A percentile compares a stretch with the other conserved stretches of the same genome.
Conservation (phyloP, 148 eudicot genomes). For the Hydrangea macrophylla region DNA sequence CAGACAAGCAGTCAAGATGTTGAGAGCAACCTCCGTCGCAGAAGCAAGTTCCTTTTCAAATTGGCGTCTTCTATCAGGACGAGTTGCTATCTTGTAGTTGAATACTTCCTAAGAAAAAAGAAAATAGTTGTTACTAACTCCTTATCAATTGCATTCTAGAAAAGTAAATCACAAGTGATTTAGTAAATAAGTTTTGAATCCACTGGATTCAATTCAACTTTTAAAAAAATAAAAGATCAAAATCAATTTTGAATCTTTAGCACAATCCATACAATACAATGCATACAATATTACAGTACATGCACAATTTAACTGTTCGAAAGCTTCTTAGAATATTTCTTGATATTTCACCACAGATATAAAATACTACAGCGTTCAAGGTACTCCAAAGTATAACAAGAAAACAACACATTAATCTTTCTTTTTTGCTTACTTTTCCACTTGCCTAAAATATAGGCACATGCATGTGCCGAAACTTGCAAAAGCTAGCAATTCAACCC, state of each 20-base stretch:
- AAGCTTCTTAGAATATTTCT: background rate
- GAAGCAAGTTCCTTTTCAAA: constrained; percentile 89
- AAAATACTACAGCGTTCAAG: background rate
- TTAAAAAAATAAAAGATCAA: no score
- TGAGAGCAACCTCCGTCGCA: constrained; percentile 70
- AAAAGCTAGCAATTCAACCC: no score
- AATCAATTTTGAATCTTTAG: background rate
- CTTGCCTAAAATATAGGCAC: no score
- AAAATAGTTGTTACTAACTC: constrained; percentile 3
- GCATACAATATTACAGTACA: background rate
- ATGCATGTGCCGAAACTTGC: no score
- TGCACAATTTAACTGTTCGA: background rate
- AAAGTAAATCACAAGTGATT: no score
- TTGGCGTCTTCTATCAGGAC: constrained; percentile 92
- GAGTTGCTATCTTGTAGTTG: constrained; percentile 91
- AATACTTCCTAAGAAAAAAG: constrained; percentile 62
- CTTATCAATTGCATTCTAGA: no score
- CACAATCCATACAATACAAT: background rate
- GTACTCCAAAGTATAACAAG: background rate
- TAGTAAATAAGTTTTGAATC: no score
- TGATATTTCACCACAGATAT: no score
- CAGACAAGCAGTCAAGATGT: constrained; percentile 80
- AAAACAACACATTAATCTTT: no score
- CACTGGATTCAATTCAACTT: no score
- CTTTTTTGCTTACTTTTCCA: no score